These are phyloP conservation scores for Nemania sp. DNA, from an alignment of 2,329 filamentous ascomycete genomes.

Conservation along the genomic window DNA sequence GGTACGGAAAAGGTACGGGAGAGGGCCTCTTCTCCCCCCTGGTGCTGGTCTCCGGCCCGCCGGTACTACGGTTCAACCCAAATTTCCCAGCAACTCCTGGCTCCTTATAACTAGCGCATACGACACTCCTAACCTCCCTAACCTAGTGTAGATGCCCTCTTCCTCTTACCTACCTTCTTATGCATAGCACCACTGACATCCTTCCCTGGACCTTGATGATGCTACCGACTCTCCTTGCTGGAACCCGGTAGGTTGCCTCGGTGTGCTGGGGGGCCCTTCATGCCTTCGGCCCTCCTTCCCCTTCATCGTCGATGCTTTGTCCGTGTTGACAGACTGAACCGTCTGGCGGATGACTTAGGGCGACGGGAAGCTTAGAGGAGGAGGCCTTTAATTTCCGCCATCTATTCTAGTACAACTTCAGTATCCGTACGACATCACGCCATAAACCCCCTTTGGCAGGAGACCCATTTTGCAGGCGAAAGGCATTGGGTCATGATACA, in stretches of 20 bases:
- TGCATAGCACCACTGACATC: too few species aligned
- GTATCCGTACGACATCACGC: neutral
- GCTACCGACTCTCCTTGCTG: neutral
- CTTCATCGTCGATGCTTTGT: neutral
- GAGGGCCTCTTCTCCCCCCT: neutral
- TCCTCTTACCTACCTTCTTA: too few species aligned
- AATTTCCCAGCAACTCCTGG: too few species aligned
- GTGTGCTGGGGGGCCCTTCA: neutral
- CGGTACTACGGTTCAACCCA: neutral
- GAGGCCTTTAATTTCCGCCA: constrained; percentile 14
- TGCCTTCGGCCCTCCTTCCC: neutral
- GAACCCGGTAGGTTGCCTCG: neutral
- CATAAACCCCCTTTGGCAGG: too few species aligned
- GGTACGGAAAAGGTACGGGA: too few species aligned
- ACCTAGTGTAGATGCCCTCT: too few species aligned
- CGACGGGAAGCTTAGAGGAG: too few species aligned
- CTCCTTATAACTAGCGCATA: too few species aligned
- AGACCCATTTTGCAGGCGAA: too few species aligned
- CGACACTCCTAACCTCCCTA: too few species aligned
- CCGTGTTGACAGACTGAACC: neutral
- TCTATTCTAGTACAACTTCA: neutral
- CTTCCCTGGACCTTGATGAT: neutral
- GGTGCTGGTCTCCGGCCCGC: neutral
- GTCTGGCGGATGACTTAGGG: too few species aligned
- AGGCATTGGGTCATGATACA: neutral